Evolutionary conservation across 1,139 yeast genomes (phyloP), one percentile per base, ranked within the genome.

Genomic region (Spencermartinsiella ligniputridi): DNA sequence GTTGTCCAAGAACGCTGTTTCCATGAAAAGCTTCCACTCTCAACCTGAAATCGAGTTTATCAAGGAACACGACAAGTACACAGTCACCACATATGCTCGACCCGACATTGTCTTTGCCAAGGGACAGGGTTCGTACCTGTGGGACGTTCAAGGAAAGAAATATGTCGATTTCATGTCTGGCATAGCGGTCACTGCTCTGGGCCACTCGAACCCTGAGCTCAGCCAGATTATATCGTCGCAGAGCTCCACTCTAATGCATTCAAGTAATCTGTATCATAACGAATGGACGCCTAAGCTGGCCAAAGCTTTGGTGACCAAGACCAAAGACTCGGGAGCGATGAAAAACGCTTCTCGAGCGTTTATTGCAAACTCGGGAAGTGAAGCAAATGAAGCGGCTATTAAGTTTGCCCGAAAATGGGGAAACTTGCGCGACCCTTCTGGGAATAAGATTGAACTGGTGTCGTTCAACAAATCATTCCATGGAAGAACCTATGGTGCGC

Each of bases 301-400:
- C 50, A 77, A 79, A 53, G 77, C 80, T 51, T 68, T 92, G 40
- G 82, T 92, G 2, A 76, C 78, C 37, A 74, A 76, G 45, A 92
- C 98, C 2, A 71, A 71, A 50, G 68, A 70, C 35, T 70, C 79
- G 36, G 94, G 90, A 12, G 96, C 94, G 15, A 87, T 88, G 88
- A 65, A 71, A 42, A 75, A 81, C 55, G 96, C 96, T 1, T 71
- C 85, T 25, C 72, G 83, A 48, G 96, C 89, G n/a, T 92, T 92
- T 58, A 69, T 92, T 48, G 83, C 94, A 61, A 92, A 90, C 62
- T 84, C 96, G 0, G 98, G 98, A 40, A 83, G 97, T 6, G 98
- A 92, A 66, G 97, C 98, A 45, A 92, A 90, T 60, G 98, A 92
- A 64, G 98, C 97, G 1, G 98, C 98, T 0, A 69, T 92, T 57